Percentiles rank a stretch among this genome's conserved stretches.
Evolutionary conservation across 352 stramenopile species (phyloP).

Genomic region (Phytophthora kernoviae): DNA sequence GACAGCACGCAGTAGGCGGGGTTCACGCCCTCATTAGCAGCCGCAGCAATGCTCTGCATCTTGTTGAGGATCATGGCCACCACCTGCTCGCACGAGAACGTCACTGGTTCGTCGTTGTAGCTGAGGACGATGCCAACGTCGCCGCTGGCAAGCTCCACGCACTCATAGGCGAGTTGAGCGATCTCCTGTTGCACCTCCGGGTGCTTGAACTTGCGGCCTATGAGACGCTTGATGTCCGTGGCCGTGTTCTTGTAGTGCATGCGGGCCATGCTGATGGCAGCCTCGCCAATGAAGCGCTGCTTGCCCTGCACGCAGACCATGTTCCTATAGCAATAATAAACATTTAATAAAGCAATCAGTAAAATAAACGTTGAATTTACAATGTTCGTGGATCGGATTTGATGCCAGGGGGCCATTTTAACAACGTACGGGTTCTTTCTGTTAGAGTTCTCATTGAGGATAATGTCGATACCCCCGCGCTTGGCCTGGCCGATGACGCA

Average conservation of each 20-base stretch:
- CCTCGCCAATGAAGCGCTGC: constrained; percentile 94
- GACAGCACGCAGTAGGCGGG: constrained; percentile 94
- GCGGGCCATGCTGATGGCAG: constrained; percentile 89
- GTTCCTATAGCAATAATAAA: constrained; percentile 44
- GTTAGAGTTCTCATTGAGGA: constrained; percentile 99
- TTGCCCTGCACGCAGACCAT: constrained; percentile 89
- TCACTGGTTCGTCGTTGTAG: constrained; percentile 92
- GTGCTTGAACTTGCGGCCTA: constrained; percentile 97
- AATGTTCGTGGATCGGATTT: no score
- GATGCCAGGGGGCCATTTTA: no score
- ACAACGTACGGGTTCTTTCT: constrained; percentile 94
- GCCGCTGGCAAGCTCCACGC: constrained; percentile 86
- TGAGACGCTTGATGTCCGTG: constrained; percentile 96
- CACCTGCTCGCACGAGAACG: constrained; percentile 96
- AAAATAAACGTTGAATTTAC: no score
- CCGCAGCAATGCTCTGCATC: constrained; percentile 94
- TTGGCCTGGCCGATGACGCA: constrained; percentile 97
- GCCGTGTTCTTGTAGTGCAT: constrained; percentile 99
- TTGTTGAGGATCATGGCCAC: constrained; percentile 98
- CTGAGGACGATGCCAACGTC: constrained; percentile 91
- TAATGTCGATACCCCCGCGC: constrained; percentile 97
- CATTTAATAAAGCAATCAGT: no score
- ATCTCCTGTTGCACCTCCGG: constrained; percentile 97
- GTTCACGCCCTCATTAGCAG: constrained; percentile 89
- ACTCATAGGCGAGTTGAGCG: constrained; percentile 90